Evolutionary conservation across 768 basidiomycete species (phyloP).

Genomic region (Phylloporus arenicola): DNA sequence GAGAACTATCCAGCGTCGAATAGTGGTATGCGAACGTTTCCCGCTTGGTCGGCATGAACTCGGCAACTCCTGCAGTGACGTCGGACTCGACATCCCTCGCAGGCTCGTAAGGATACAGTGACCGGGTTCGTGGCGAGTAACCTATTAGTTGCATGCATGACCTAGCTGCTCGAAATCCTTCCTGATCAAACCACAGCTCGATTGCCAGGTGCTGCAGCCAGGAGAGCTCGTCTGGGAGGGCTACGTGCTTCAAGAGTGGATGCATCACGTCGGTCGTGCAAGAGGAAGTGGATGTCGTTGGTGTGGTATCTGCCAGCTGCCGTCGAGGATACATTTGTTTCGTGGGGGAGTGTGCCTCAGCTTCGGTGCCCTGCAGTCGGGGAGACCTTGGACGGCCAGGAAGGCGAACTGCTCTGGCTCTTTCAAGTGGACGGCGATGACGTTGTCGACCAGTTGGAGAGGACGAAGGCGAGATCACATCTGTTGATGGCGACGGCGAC

Average conservation of each 20-base stretch:
- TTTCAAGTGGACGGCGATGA: slow-evolving; percentile 29
- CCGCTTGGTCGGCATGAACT: slow-evolving; percentile 58
- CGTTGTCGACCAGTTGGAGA: slow-evolving; percentile 19
- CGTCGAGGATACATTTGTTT: slow-evolving; percentile 7
- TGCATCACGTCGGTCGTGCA: slow-evolving; percentile 5
- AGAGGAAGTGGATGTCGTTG: slow-evolving; percentile 3
- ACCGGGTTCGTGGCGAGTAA: slow-evolving; percentile 35
- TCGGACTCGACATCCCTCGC: slow-evolving; percentile 26
- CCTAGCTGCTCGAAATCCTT: slow-evolving; percentile 64
- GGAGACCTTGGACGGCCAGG: slow-evolving; percentile 24
- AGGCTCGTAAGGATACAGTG: slow-evolving; percentile 22
- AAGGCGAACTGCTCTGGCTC: slow-evolving; percentile 29
- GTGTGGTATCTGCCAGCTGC: slow-evolving; percentile 10
- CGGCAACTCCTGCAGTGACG: slow-evolving; percentile 45
- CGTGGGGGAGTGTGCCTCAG: slow-evolving; percentile 10
- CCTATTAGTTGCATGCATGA: slow-evolving; percentile 58
- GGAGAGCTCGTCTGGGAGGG: slow-evolving; percentile 36
- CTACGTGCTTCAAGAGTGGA: slow-evolving; percentile 10
- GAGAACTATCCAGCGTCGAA: slow-evolving; percentile 58
- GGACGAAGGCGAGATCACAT: slow-evolving; percentile 18
- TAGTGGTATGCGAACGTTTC: slow-evolving; percentile 69
- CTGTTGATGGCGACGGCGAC: slow-evolving; percentile 26
- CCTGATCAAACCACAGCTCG: slow-evolving; percentile 76
- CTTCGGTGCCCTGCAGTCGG: slow-evolving; percentile 14
- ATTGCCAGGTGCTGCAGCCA: slow-evolving; percentile 54